phyloP scores from a whole-genome alignment of 352 stramenopile genomes.

The Phytophthora pini region DNA sequence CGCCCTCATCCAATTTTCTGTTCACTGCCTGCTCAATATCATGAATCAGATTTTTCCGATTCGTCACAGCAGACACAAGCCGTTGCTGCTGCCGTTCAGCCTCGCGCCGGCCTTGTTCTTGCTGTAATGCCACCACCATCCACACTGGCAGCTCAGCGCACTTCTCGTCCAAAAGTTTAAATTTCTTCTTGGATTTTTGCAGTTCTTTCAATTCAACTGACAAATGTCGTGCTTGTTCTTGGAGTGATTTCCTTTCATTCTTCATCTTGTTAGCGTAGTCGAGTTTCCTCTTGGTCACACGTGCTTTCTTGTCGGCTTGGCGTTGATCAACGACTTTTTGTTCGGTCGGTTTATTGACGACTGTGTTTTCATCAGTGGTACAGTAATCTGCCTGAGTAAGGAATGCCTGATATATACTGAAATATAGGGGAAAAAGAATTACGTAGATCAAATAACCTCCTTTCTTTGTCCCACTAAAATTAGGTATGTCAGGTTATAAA shows the following conservation, averaged over 20 bases:
- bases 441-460: too few species aligned
- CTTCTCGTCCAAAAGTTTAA: not conserved
- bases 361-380: not conserved
- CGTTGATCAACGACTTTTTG: not conserved
- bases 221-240: not conserved
- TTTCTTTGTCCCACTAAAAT: too few species aligned
- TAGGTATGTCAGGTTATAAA: too few species aligned
- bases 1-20: not conserved
- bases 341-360: not conserved
- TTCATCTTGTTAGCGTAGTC: not conserved
- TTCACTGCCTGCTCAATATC: not conserved
- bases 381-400: too few species aligned
- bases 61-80: not conserved
- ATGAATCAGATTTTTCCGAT: not conserved
- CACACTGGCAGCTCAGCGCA: not conserved
- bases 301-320: not conserved
- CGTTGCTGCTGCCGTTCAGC: not conserved
- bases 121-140: not conserved
- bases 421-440: too few species aligned
- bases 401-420: too few species aligned
- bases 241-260: not conserved
- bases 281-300: not conserved
- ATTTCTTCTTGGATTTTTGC: slow-evolving; percentile 4
- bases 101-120: not conserved
- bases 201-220: not conserved